Base-by-base conservation (phyloP, 306 rosid genomes). In the Luffa aegyptiaca region DNA sequence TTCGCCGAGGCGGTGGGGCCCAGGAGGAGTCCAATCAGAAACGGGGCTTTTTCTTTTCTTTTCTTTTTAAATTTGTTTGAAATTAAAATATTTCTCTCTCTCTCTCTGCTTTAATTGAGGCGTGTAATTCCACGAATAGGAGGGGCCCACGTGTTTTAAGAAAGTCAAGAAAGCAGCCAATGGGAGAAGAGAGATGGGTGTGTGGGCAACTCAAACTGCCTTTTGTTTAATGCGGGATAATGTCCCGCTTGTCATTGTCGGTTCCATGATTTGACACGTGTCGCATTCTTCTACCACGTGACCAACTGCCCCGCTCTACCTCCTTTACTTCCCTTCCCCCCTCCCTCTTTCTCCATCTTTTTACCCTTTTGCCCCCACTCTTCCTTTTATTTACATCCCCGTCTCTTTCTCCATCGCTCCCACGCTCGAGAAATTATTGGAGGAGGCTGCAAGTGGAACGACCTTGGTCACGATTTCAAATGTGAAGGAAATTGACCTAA, bases 141-240 rank as follows among this genome's bases (percentile, higher is more conserved):
- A 0, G 92, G 96, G 94, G 0, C 94, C 97, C 97, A 84, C 85
- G 87, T 85, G 86, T 36, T 1, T 64, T 65, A 0, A 3, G 12
- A 79, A 88, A 81, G 94, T 93, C 98, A 93, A 93, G 81, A 80
- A 86, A 82, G 84, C n/a, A 79, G 12, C 98, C 90, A 93, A 93
- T 91, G 31, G 57, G 21, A 78, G 64, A 73, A 70, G 90, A 86
- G 88, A 82, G 91, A 61, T 11, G 83, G 82, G 77, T 82, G 84
- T 44, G 56, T 77, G 76, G 92, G 86, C 86, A 91, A 91, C 75
- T 69, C 4, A 69, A 69, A 42, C 91, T 5, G 56, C 81, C 83
- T 83, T 86, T 86, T 84, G 83, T 87, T 87, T 88, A 88, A 86
- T 87, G 86, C 88, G 87, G 79, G 83, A 85, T 86, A 86, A 87